Base-by-base conservation (phyloP, 75 land plant species). In the Cupressus sempervirens region DNA sequence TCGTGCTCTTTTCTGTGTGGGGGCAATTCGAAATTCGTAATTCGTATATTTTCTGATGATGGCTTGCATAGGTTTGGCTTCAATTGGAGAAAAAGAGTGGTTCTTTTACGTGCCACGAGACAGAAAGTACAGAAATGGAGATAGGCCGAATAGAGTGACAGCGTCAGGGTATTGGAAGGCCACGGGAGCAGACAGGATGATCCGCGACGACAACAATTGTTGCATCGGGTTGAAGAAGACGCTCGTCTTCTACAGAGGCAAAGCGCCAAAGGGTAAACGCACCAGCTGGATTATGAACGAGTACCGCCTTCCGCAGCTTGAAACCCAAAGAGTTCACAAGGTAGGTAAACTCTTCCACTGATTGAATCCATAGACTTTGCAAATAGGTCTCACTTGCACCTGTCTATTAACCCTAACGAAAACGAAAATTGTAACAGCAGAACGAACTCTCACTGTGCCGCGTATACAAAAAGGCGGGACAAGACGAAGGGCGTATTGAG, bases 261-360 rank as follows among this genome's bases (percentile, higher is more conserved):
- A 90, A 53, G 96, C 96, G 18, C 95, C 96, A n/a, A 93, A 87
- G 26, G 95, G 96, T 11, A 81, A 87, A 72, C 83, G 94, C 20
- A 89, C 95, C 2, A 90, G 89, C 67, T 94, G 95, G 95, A 94
- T 93, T 86, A 94, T 94, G 96, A 93, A 91, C 84, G 96, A 94
- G 85, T 94, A 93, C 82, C 83, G 96, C 3, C 79, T 94, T 73
- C 96, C 96, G 2, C 93, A 92, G 65, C 73, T 50, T 76, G 94
- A 92, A 38, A 85, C 85, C 43, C 84, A 82, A 52, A 75, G 82
- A 8, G 32, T 35, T 26, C 86, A 87, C 40, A 86, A 84, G 89
- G 89, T 90, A 80, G 5, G 13, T 50, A 50, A n/a, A 15, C 36
- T 52, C n/a, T n/a, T n/a, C n/a, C n/a, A n/a, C n/a, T n/a, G 2